Base-by-base conservation (phyloP, 352 stramenopile genomes). In the Saprolegnia parasitica region DNA sequence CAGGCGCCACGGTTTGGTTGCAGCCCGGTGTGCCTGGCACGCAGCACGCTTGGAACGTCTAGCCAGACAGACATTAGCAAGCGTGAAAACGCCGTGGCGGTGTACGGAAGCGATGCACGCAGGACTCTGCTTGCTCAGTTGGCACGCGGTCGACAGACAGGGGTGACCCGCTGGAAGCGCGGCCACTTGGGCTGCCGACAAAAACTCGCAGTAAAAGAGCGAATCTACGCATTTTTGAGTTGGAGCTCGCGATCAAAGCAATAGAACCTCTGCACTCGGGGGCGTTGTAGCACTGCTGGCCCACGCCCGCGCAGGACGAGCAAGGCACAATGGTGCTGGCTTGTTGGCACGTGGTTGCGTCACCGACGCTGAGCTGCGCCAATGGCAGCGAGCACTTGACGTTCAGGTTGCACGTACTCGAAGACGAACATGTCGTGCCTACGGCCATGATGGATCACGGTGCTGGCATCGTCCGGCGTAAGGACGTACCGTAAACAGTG, bases 71-170 rank as follows among this genome's bases (percentile, higher is more conserved):
- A 2, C 42, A n/a, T 49, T 8, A 60, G 4, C 11, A 60, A n/a
- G 9, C 20, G n/a, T n/a, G n/a, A n/a, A n/a, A n/a, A n/a, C n/a
- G n/a, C n/a, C n/a, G n/a, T n/a, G n/a, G 13, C 8, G 11, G 24
- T 16, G 11, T 60, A 60, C 40, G 9, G 60, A 57, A n/a, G 24
- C 35, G n/a, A 57, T 57, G 32, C 60, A 67, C 23, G 35, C 23
- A 4, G 60, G n/a, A 32, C 60, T 67, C 0, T 67, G 67, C 47
- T 56, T 67, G 40, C 63, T 67, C 35, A 67, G 60, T 62, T 67
- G 60, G 20, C 60, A 67, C 35, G 60, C 35, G 9, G 35, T 42
- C 13, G n/a, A 37, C 1, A 67, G 60, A 32, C 60, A 67, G 5
- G 60, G 60, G 29, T 67, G 60, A 16, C 8, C 10, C 18, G 60